Percentiles rank a stretch among this genome's conserved stretches.
These are phyloP conservation scores for Leccinum subgranulosum DNA, from an alignment of 768 basidiomycete species.

Conservation along the genomic window DNA sequence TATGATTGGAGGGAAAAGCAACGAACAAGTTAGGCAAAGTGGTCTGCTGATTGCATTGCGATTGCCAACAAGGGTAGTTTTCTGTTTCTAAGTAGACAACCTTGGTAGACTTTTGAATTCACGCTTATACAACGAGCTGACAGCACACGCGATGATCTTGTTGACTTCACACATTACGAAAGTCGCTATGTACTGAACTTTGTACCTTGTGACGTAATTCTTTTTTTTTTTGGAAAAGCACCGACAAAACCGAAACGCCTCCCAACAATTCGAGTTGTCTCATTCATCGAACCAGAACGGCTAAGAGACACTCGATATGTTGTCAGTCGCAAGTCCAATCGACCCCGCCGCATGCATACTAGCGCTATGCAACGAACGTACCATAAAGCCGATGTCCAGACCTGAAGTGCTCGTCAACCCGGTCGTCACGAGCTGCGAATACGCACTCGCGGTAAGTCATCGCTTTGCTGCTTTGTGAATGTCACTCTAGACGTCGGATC, in stretches of 20 bases:
- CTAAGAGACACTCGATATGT: conserved; percentile 7
- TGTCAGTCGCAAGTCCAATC: conserved; percentile 14
- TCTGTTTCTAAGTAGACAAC: no score
- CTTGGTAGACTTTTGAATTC: no score
- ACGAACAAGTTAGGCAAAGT: no score
- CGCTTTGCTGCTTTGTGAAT: neutral
- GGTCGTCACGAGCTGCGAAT: conserved; percentile 55
- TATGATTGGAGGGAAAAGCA: no score
- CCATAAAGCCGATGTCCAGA: neutral
- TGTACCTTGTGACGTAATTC: neutral
- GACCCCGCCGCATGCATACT: neutral
- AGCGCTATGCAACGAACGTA: neutral
- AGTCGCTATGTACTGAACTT: neutral
- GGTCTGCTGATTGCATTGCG: no score
- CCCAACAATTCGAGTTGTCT: neutral
- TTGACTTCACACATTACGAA: neutral
- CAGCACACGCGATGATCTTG: no score
- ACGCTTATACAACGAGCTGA: no score
- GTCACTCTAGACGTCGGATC: neutral
- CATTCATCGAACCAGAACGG: neutral
- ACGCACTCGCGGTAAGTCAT: conserved; percentile 50
- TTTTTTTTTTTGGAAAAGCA: neutral
- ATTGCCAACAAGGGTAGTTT: no score
- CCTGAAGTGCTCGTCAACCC: conserved; percentile 42
- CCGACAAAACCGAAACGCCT: neutral